These are phyloP conservation scores for Delitschia confertaspora DNA, from an alignment of 495 filamentous ascomycete species.

Conservation along the genomic window DNA sequence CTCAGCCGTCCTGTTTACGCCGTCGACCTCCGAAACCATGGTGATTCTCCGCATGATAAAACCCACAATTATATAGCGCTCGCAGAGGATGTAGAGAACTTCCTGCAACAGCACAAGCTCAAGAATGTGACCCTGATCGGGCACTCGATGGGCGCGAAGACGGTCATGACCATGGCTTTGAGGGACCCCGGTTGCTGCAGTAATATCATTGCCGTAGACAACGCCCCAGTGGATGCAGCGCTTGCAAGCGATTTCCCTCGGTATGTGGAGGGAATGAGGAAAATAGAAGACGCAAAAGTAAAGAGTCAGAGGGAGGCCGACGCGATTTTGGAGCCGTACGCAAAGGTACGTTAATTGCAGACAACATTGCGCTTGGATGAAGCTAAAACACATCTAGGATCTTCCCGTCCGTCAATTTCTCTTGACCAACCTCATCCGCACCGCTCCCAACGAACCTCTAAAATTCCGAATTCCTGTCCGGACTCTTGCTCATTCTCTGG, in stretches of 20 bases:
- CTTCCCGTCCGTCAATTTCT: slow-evolving; percentile 82
- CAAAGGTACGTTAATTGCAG: slow-evolving; percentile 44
- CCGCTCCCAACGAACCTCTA: slow-evolving; percentile 37
- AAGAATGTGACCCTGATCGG: slow-evolving; percentile 69
- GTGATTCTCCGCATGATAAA: slow-evolving; percentile 69
- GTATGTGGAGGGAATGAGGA: slow-evolving; percentile 79
- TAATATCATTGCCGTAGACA: slow-evolving; percentile 78
- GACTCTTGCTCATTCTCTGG: slow-evolving; percentile 48
- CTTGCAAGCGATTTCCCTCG: slow-evolving; percentile 65
- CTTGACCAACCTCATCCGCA: slow-evolving; percentile 71
- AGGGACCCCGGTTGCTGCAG: slow-evolving; percentile 53
- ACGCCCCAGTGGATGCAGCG: slow-evolving; percentile 74
- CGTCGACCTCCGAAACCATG: slow-evolving; percentile 89
- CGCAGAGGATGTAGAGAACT: slow-evolving; percentile 77
- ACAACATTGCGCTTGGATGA: neutral
- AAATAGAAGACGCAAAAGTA: slow-evolving; percentile 59
- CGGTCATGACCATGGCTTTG: slow-evolving; percentile 82
- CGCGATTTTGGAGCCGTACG: slow-evolving; percentile 66
- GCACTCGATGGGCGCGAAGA: slow-evolving; percentile 97
- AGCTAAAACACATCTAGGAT: slow-evolving; percentile 37
- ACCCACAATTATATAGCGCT: slow-evolving; percentile 77
- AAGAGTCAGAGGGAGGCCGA: slow-evolving; percentile 70
- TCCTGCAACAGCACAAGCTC: slow-evolving; percentile 67
- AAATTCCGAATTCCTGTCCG: slow-evolving; percentile 54
- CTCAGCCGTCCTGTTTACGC: slow-evolving; percentile 74